A percentile compares a stretch with the other conserved stretches of the same genome.
Conservation (phyloP, 495 filamentous ascomycete species). For the Aspergillus leporis region DNA sequence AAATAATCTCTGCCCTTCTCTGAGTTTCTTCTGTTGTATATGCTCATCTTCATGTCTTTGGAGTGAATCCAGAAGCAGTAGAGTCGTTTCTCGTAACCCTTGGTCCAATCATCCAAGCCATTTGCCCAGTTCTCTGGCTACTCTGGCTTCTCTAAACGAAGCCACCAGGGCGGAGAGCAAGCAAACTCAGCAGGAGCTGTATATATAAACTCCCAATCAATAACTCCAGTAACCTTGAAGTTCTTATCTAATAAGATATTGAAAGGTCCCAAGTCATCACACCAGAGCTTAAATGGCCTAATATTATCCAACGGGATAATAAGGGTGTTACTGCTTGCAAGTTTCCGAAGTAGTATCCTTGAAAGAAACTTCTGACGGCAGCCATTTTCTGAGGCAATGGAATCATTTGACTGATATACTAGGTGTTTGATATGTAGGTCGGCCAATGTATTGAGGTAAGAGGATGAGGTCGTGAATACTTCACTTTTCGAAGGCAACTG, state of each 20-base stretch:
- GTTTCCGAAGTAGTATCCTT: slow-evolving; percentile 36
- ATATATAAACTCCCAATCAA: slow-evolving; percentile 19
- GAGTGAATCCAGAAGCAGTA: slow-evolving; percentile 7
- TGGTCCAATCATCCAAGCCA: slow-evolving; percentile 26
- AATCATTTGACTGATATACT: slow-evolving; percentile 40
- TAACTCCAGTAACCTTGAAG: slow-evolving; percentile 9
- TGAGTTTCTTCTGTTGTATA: slow-evolving; percentile 15
- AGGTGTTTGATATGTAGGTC: slow-evolving; percentile 44
- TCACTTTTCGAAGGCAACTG: slow-evolving; percentile 34
- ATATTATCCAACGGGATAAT: neutral
- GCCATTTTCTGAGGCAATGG: slow-evolving; percentile 35
- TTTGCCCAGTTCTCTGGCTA: slow-evolving; percentile 26
- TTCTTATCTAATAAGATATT: slow-evolving; percentile 24
- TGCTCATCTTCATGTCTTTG: slow-evolving; percentile 14
- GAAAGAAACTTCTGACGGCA: slow-evolving; percentile 43
- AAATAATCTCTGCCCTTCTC: slow-evolving; percentile 21
- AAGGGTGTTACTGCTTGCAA: slow-evolving; percentile 29
- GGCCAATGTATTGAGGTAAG: slow-evolving; percentile 36
- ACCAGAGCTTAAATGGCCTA: slow-evolving; percentile 18
- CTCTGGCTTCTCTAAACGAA: slow-evolving; percentile 35
- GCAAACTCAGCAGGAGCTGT: slow-evolving; percentile 17
- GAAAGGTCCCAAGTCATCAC: slow-evolving; percentile 26
- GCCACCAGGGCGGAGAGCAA: slow-evolving; percentile 43
- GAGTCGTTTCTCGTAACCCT: slow-evolving; percentile 18
- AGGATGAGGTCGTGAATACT: slow-evolving; percentile 31